phyloP scores from a whole-genome alignment of 371 early-diverging fungal species.

The Batkoa obscura region DNA sequence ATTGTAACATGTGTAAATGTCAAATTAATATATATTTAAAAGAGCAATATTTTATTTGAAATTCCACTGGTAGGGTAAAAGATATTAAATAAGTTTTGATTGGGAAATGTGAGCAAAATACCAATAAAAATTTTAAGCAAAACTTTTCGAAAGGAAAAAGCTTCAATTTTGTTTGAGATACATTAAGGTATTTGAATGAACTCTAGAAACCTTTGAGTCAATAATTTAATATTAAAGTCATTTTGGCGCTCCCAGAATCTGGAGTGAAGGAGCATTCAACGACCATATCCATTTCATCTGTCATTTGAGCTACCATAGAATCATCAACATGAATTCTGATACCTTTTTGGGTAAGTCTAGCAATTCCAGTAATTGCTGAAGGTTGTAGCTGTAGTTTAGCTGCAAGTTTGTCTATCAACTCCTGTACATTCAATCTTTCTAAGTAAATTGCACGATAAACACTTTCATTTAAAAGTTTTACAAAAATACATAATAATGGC shows the following conservation, averaged over 20 bases:
- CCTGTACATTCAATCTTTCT: constrained; percentile 19
- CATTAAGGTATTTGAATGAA: background rate
- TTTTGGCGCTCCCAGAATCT: constrained; percentile 18
- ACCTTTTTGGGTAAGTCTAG: constrained; percentile 19
- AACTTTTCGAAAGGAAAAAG: background rate
- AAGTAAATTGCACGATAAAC: constrained; percentile 30
- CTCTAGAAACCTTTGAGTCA: background rate
- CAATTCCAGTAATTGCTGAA: constrained; percentile 16
- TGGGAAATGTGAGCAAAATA: background rate
- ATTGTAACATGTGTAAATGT: too few species aligned
- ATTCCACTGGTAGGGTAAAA: background rate
- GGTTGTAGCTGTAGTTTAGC: constrained; percentile 21
- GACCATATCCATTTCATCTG: constrained; percentile 29
- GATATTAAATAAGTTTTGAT: background rate
- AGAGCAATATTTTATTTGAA: background rate
- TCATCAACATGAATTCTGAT: constrained; percentile 23
- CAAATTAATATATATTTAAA: too few species aligned
- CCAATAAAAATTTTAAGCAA: background rate
- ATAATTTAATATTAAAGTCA: constrained; percentile 14
- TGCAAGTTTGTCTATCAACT: constrained; percentile 20
- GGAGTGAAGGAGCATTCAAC: constrained; percentile 21
- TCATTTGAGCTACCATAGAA: constrained; percentile 23
- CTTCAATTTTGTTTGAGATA: background rate
- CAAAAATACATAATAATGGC: constrained; percentile 24
- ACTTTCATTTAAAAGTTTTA: constrained; percentile 20